Percentiles rank a stretch among this genome's conserved stretches.
Conservation (phyloP, 192 early-diverging fungal species). For the Kickxella alabastrina region DNA sequence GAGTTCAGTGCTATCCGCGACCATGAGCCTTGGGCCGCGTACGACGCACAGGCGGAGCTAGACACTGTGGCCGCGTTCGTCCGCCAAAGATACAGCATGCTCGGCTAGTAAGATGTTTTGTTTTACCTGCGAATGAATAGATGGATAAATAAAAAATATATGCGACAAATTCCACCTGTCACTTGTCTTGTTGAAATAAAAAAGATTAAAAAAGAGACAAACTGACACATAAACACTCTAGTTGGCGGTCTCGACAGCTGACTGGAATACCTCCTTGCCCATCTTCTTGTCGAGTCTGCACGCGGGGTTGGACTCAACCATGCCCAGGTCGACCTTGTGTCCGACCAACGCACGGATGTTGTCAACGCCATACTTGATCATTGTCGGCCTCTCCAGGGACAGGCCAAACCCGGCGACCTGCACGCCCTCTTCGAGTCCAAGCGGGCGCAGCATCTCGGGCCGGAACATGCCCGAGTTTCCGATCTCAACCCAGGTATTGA, state of each 20-base stretch:
- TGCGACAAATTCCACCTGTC: too few relatives aligned
- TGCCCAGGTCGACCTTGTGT: constrained; percentile 87
- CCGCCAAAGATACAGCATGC: constrained; percentile 4
- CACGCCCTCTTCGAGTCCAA: constrained; percentile 93
- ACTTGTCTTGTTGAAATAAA: neutral
- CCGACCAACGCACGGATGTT: constrained; percentile 95
- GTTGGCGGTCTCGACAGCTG: constrained; percentile 4
- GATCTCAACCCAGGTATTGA: constrained; percentile 90
- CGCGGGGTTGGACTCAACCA: constrained; percentile 85
- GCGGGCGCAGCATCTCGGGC: constrained; percentile 93
- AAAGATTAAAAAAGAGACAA: neutral
- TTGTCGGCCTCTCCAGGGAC: constrained; percentile 94
- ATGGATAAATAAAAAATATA: too few relatives aligned
- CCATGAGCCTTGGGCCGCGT: constrained; percentile 45
- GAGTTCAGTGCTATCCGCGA: constrained; percentile 44
- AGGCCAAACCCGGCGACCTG: constrained; percentile 98
- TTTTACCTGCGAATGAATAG: neutral
- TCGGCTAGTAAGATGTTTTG: constrained; percentile 1
- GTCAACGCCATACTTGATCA: constrained; percentile 93
- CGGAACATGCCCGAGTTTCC: constrained; percentile 99
- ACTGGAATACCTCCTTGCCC: constrained; percentile 30
- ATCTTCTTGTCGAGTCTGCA: constrained; percentile 83
- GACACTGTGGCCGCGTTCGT: constrained; percentile 25
- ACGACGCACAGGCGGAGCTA: constrained; percentile 31
- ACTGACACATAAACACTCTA: neutral